Percentiles rank a stretch among this genome's conserved stretches.
Evolutionary conservation across 805 yeast species (phyloP).

Genomic region (Starmerella apicola): DNA sequence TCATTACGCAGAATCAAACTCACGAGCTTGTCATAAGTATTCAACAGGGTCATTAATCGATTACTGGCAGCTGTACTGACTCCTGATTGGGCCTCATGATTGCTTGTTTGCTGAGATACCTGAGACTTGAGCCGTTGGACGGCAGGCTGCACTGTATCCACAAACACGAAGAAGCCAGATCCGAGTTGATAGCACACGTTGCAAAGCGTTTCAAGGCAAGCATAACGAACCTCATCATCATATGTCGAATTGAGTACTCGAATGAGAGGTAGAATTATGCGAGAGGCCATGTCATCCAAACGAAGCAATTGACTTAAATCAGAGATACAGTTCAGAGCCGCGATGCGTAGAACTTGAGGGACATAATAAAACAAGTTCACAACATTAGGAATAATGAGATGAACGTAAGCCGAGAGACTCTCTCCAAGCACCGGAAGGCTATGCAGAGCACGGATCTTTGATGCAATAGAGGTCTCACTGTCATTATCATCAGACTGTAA

Average conservation of each 20-base stretch:
- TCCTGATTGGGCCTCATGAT: slow-evolving; percentile 37
- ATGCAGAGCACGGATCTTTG: slow-evolving; percentile 52
- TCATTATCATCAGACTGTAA: slow-evolving; percentile 54
- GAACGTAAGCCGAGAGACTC: slow-evolving; percentile 78
- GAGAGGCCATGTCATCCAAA: slow-evolving; percentile 75
- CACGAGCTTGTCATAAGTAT: slow-evolving; percentile 66
- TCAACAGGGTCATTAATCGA: slow-evolving; percentile 45
- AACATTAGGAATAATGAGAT: slow-evolving; percentile 73
- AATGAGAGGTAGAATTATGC: slow-evolving; percentile 76
- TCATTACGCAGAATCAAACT: slow-evolving; percentile 69
- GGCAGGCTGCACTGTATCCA: slow-evolving; percentile 27
- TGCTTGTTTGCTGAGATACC: slow-evolving; percentile 4
- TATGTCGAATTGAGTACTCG: slow-evolving; percentile 44
- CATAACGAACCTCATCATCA: slow-evolving; percentile 45
- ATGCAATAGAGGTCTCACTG: slow-evolving; percentile 31
- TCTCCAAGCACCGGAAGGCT: slow-evolving; percentile 79
- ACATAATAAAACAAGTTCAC: slow-evolving; percentile 71
- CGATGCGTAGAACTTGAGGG: slow-evolving; percentile 42
- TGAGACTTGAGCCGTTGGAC: slow-evolving; percentile 15
- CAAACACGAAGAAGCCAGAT: slow-evolving; percentile 68
- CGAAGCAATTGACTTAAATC: slow-evolving; percentile 60
- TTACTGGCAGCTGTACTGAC: slow-evolving; percentile 49
- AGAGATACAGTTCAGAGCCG: slow-evolving; percentile 75
- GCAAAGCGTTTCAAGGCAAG: slow-evolving; percentile 61
- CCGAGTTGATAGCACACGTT: slow-evolving; percentile 73